Evolutionary conservation across 345 rosid species (phyloP).

Genomic region (Hibiscus tridactylites): DNA sequence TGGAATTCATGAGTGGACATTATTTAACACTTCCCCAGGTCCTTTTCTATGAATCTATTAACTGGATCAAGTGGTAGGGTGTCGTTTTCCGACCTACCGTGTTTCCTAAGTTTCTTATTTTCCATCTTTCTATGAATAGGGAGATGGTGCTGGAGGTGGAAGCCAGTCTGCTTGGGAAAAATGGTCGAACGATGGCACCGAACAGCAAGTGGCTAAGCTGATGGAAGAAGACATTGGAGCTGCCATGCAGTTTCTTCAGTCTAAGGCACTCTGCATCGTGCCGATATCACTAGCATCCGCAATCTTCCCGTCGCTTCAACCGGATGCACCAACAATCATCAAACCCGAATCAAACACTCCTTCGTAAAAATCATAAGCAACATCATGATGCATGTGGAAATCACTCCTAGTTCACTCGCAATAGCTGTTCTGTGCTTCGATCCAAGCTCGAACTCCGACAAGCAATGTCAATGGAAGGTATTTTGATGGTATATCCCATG

Average conservation of each 20-base stretch:
- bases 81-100: slow-evolving; percentile 3
- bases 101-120: neutral
- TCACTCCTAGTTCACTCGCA: neutral
- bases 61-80: neutral
- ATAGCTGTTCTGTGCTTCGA: neutral
- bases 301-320: slow-evolving; percentile 42
- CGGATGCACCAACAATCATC: slow-evolving; percentile 26
- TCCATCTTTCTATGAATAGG: slow-evolving; percentile 23
- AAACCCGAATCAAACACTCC: slow-evolving; percentile 48
- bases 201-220: slow-evolving; percentile 62
- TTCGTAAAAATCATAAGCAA: slow-evolving; percentile 16
- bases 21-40: neutral
- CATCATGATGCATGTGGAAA: neutral
- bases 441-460: slow-evolving; percentile 6
- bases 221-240: slow-evolving; percentile 81
- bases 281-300: slow-evolving; percentile 61
- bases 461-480: slow-evolving; percentile 5
- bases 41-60: neutral
- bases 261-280: slow-evolving; percentile 79
- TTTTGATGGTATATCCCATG: slow-evolving; percentile 13
- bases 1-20: neutral
- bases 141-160: slow-evolving; percentile 44
- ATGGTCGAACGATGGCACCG: slow-evolving; percentile 67
- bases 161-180: slow-evolving; percentile 52
- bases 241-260: slow-evolving; percentile 76